Conservation (phyloP, 2,329 filamentous ascomycete species). For the Chrysoporthe cubensis region DNA sequence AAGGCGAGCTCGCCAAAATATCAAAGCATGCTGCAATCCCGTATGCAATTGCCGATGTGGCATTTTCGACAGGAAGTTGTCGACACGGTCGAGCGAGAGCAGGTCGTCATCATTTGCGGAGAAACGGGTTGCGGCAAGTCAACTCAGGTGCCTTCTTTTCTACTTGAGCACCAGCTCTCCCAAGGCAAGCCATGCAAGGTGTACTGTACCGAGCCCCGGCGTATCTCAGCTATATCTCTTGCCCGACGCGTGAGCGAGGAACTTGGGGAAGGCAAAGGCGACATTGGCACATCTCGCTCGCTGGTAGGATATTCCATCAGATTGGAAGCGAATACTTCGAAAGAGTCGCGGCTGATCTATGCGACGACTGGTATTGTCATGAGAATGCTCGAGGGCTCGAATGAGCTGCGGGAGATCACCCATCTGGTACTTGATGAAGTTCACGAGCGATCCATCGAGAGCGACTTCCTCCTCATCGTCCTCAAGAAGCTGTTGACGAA, state of each 20-base stretch:
- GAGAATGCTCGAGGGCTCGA: slow-evolving; percentile 90
- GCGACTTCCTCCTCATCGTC: slow-evolving; percentile 92
- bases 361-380: slow-evolving; percentile 94
- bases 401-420: slow-evolving; percentile 85
- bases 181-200: slow-evolving; percentile 85
- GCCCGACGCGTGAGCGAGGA: slow-evolving; percentile 94
- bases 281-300: slow-evolving; percentile 81
- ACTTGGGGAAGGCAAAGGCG: slow-evolving; percentile 80
- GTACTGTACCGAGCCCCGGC: slow-evolving; percentile 91
- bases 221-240: slow-evolving; percentile 94
- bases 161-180: slow-evolving; percentile 85
- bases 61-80: slow-evolving; percentile 79
- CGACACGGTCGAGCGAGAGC: slow-evolving; percentile 74
- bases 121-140: slow-evolving; percentile 98
- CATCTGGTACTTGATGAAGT: slow-evolving; percentile 97
- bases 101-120: slow-evolving; percentile 91
- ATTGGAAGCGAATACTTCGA: slow-evolving; percentile 82
- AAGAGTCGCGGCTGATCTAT: slow-evolving; percentile 84
- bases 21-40: slow-evolving; percentile 76
- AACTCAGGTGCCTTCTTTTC: slow-evolving; percentile 93
- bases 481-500: slow-evolving; percentile 78
- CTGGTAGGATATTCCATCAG: slow-evolving; percentile 94
- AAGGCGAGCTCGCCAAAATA: slow-evolving; percentile 65
- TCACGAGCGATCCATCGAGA: slow-evolving; percentile 94
- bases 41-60: slow-evolving; percentile 89